Evolutionary conservation across 768 basidiomycete genomes (phyloP), one percentile per base, ranked within the genome.

Genomic region (Suillus cothurnatus): DNA sequence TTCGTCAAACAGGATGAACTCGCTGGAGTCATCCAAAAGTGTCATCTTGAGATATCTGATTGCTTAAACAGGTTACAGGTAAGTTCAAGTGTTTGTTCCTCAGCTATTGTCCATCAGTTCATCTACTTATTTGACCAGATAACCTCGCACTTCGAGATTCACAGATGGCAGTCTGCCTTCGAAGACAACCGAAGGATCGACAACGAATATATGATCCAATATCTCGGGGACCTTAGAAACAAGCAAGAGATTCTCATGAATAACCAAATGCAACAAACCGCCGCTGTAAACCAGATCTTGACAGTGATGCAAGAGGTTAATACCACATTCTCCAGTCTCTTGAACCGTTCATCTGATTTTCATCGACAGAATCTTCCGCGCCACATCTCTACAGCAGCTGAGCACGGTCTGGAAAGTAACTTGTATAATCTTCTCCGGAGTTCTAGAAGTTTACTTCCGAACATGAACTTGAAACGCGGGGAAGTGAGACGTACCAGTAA

Each of bases 401-500:
- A 84, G 66, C 73, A 71, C 5, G 84, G 84, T 0, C 73, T 88
- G 8, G 80, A 80, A 21, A 78, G 71, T 43, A 86, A 86, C 64
- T 70, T 88, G 34, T 87, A 84, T 67, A 74, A 80, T 23, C 72
- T 87, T 21, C 84, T 86, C 65, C 73, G 75, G n/a, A 69, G 74
- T n/a, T 81, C 83, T 19, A 77, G 80, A 1, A 76, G 79, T 62
- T 75, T 88, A 32, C 78, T 86, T 61, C 85, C 84, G 0, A 78
- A 86, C 34, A 78, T 84, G 65, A 74, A 86, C 66, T 77, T 88
- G 38, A 74, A 79, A 62, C 79, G 81, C 6, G 86, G 85, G 6
- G 87, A 88, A 72, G 86, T 86, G 12, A 74, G 73, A n/a, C 78
- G 84, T 65, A 73, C 84, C 34, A 81, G 84, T n/a, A 73, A 80